phyloP scores from a whole-genome alignment of 345 rosid genomes.

The Gossypium australe region DNA sequence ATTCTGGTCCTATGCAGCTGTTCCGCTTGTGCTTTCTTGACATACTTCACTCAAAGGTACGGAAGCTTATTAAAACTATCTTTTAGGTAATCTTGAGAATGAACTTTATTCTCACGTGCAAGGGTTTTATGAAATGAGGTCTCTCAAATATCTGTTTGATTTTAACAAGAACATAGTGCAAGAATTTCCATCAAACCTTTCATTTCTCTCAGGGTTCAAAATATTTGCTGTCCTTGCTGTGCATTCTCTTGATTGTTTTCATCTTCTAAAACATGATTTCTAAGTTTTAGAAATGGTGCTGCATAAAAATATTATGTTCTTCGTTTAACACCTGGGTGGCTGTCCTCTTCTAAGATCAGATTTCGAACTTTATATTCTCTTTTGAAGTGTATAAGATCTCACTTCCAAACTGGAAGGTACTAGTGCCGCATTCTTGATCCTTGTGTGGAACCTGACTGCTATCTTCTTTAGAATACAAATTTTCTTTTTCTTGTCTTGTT shows the following conservation, averaged over 20 bases:
- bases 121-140: conserved; percentile 59
- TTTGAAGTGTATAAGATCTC: neutral
- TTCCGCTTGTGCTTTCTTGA: conserved; percentile 75
- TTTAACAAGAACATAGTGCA: conserved; percentile 49
- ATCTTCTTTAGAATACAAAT: neutral
- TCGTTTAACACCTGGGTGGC: conserved; percentile 44
- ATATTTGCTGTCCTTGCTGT: conserved; percentile 50
- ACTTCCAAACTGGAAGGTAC: neutral
- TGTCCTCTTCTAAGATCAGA: neutral
- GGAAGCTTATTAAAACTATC: conserved; percentile 4
- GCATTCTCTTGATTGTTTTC: conserved; percentile 34
- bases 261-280: conserved; percentile 27
- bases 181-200: conserved; percentile 31
- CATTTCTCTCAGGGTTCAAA: conserved; percentile 35
- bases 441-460: neutral
- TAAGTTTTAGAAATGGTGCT: conserved; percentile 59
- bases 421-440: neutral
- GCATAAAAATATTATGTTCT: conserved; percentile 25
- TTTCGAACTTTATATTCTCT: neutral
- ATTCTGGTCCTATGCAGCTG: conserved; percentile 96
- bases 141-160: conserved; percentile 51
- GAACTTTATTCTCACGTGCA: conserved; percentile 64
- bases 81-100: conserved; percentile 56
- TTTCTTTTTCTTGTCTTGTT: neutral
- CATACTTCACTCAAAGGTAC: conserved; percentile 72